Base-by-base conservation (phyloP, 768 basidiomycete species). In the Austroboletus eburneus region DNA sequence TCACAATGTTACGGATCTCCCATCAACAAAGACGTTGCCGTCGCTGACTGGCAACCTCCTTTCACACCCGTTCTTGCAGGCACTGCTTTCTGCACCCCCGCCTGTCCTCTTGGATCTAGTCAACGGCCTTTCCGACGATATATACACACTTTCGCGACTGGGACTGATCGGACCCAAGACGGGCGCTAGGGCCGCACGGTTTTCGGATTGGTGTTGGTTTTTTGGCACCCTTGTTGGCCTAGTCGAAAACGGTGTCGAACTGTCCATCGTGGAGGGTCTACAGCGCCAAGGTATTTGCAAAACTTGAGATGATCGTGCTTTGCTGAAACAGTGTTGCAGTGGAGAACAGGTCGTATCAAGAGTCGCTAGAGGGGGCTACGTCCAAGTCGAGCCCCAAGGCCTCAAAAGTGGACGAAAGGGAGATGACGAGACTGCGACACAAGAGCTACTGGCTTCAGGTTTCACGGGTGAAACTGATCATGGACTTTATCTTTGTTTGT, bases 401-500 rank as follows among this genome's bases (percentile, higher is more conserved):
- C 6, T 65, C 68, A 44, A 82, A 80, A 65, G 50, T 78, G 3
- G 86, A 90, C 59, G 80, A 85, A 55, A 81, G 76, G 64, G 88
- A 91, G 63, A 71, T 90, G 38, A 61, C 69, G 41, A 70, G 85
- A 35, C 75, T 93, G 29, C 76, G 78, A 61, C 74, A 77, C 53
- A 83, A 89, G 65, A 80, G 79, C 55, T 82, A 84, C 57, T 91
- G 89, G 89, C 69, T 91, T 39, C 79, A 79, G 55, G 64, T 87
- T 41, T 75, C 83, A 21, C 70, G 84, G 48, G 70, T 73, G 45
- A 92, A 92, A 70, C 69, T 92, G 49, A 57, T 77, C 35, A 88
- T 91, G 87, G 90, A 92, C 64, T 69, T 92, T 50, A 79, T 90
- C 57, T 92, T 91, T 67, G 90, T 91, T 61, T 90, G 89, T 92